Evolutionary conservation across 441 rosid genomes (phyloP), one percentile per base, ranked within the genome.

Genomic region (Francoa sonchifolia): DNA sequence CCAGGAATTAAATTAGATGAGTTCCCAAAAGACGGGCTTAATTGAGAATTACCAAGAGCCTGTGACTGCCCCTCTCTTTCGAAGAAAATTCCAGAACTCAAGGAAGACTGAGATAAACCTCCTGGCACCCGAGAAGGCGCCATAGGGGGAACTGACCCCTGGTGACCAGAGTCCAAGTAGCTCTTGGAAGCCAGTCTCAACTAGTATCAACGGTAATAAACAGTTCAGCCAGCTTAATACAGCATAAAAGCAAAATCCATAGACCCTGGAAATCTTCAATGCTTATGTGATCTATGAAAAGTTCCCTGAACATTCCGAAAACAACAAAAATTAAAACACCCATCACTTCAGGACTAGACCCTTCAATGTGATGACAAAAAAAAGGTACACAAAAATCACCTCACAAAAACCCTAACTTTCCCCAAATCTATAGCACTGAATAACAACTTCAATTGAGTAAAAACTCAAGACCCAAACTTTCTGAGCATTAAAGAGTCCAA

Each of bases 61-160:
- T 75, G 92, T 22, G 94, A 84, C 60, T 75, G 95, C 67, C 79
- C 94, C 62, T 84, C 88, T 59, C 97, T 95, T 65, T 85, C 94
- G 56, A 75, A 82, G 84, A 82, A 84, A 61, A 84, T 71, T 61
- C 98, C 94, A 36, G 98, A 89, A 61, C 79, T 74, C 29, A 95
- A 72, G 62, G 98, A 81, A 73, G 93, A 85, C 54, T 77, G 96
- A 49, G 86, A 73, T 61, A 78, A 55, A 49, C 80, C 79, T 65
- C 77, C 89, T 76, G 82, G 66, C 80, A 76, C 79, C 41, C 73
- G 75, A 55, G 86, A 74, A 58, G 82, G 80, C 63, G 73, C 80
- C 83, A 76, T 74, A 28, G 62, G 60, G 54, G 86, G 68, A 70
- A 72, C 63, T 37, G 29, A 67, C 55, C 77, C 79, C 40, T 57